Conservation (phyloP, 371 early-diverging fungal species). For the Apophysomyces ossiformis region DNA sequence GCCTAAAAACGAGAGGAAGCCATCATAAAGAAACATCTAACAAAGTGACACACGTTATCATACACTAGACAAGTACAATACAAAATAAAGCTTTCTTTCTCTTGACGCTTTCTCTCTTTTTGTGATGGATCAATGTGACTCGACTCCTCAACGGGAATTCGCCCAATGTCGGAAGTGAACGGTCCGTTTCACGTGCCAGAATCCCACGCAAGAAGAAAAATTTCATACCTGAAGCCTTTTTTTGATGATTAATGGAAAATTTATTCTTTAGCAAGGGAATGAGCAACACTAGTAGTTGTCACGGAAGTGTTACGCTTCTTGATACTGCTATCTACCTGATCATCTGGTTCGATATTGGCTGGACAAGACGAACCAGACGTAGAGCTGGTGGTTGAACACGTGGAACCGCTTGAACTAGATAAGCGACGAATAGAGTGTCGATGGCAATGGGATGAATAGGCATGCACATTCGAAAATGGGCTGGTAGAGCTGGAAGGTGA, state of each 20-base stretch:
- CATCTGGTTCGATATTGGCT: slow-evolving; percentile 8
- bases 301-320: slow-evolving; percentile 22
- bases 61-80: no score
- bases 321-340: slow-evolving; percentile 18
- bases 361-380: slow-evolving; percentile 12
- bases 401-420: slow-evolving; percentile 35
- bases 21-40: background rate
- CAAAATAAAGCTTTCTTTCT: no score
- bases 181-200: slow-evolving; percentile 12
- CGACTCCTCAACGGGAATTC: no score
- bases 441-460: slow-evolving; percentile 16
- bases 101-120: no score
- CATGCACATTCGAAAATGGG: slow-evolving; percentile 10
- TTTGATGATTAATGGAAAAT: slow-evolving; percentile 1
- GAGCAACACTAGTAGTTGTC: background rate
- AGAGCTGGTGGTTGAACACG: slow-evolving; percentile 28
- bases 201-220: background rate
- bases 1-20: background rate
- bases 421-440: slow-evolving; percentile 30
- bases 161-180: background rate
- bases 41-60: no score
- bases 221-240: background rate
- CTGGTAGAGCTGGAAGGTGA: slow-evolving; percentile 1
- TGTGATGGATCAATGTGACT: no score
- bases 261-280: slow-evolving; percentile 6